Base-by-base conservation (phyloP, 257 asterid species). In the Prunella vulgaris region DNA sequence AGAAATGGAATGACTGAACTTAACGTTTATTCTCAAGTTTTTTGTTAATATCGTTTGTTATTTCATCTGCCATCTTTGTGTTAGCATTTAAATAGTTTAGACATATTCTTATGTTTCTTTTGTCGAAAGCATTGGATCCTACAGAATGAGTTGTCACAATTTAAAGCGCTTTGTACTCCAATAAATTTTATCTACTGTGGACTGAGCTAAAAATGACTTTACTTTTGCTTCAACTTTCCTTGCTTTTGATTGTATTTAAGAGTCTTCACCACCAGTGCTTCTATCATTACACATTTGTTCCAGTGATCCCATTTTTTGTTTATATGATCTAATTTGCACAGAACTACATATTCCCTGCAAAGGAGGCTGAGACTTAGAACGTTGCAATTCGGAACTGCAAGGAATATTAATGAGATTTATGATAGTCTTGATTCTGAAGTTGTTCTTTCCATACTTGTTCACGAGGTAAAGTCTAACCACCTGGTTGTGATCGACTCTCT, bases 281-380 rank as follows among this genome's bases (percentile, higher is more conserved):
- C 64, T 65, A 66, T 35, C 59, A 62, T 48, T 65, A 63, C 60
- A 4, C 38, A 48, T 27, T 18, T 40, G 27, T 51, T 54, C 61
- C 72, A 12, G 3, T 57, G 58, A 59, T 54, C 14, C 22, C 14
- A 24, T 35, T 5, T 51, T 71, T n/a, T 20, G 18, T 66, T 17
- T 73, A 7, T 69, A 61, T 60, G 10, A 57, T 71, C 58, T 76
- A 66, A 44, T 53, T 66, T 69, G 48, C 78, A 88, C 92, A 93
- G 98, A 76, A 75, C 79, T 57, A 84, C 82, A 57, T 88, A 90
- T 78, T 74, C 97, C 66, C 81, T 94, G 75, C 78, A 86, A 78
- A 90, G 97, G 87, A 89, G 97, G 81, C 81, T 94, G 75, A 82
- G 99, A 88, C 91, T 94, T 53, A 86, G 92, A 72, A 94, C 97